Evolutionary conservation across 176 grass and related monocot genomes (phyloP), one percentile per base, ranked within the genome.

Genomic region (Rhynchospora pubera): DNA sequence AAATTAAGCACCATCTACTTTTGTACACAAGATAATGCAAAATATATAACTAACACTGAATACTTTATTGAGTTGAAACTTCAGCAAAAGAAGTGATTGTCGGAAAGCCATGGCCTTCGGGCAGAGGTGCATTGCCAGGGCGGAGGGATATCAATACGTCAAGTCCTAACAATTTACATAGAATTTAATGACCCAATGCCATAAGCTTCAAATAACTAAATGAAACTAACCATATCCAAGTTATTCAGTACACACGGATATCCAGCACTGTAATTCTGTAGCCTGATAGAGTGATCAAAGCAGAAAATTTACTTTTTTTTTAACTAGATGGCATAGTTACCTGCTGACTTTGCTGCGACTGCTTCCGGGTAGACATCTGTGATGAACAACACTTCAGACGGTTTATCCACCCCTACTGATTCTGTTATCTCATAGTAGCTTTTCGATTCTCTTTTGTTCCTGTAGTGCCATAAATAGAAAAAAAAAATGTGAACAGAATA

Each of bases 361-460:
- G 95, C 95, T 87, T 98, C 95, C 10, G 87, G 85, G 61, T 89
- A 83, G 48, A 94, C 92, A 84, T 98, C 92, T 18, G 92, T 98
- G 16, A 94, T 80, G 85, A 98, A 98, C 52, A 98, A 58, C 73
- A 93, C 83, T 57, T 98, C 88, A 53, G 90, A 94, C 15, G 95
- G 92, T 11, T 78, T 84, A 84, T 98, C 90, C 18, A 91, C 90
- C 4, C 92, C 92, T 2, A 97, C 19, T 0, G 95, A 89, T 70
- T 89, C 90, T 73, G 88, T 93, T 74, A 98, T 98, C 51, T 98
- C 92, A 18, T 85, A 88, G 53, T 94, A 97, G 70, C 95, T 97
- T 48, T 39, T 69, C 59, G 86, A 21, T 76, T 93, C 92, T 88
- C 84, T 92, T 87, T 98, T 98, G 84, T 88, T 81, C 16, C 90